Evolutionary conservation across 176 grass and related monocot genomes (phyloP), one percentile per base, ranked within the genome.

Genomic region (Pharus latifolius): DNA sequence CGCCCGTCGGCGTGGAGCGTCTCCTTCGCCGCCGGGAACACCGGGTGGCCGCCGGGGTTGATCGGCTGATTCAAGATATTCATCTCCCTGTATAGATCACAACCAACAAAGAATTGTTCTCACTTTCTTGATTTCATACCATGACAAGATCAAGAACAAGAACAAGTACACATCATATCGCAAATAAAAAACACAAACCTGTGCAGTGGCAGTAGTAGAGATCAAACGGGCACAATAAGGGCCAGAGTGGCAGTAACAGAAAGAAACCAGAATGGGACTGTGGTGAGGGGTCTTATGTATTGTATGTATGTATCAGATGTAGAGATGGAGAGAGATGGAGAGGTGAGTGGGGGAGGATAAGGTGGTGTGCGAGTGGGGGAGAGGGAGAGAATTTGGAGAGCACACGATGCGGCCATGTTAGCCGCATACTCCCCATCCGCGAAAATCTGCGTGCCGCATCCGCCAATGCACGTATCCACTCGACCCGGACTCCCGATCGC

Each of bases 31-130:
- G 72, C 50, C 53, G 75, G 49, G 70, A 88, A 75, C 52, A 65
- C 76, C 70, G 80, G 52, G 57, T 85, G 82, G 37, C 81, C 75
- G 16, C 62, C 61, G 5, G 65, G 63, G 82, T 40, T 63, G 61
- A 89, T 83, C 4, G 89, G 84, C 43, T 88, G 84, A 56, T 91
- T 88, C 54, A 91, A 58, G 75, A 91, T 88, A 77, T 77, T 94
- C 95, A 94, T 99, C 88, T 75, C 50, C 20, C 60, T 81, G 78
- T 69, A 74, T 0, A 7, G 28, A 28, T 17, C n/a, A n/a, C n/a
- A n/a, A n/a, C n/a, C n/a, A n/a, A n/a, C n/a, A n/a, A n/a, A n/a
- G n/a, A n/a, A n/a, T n/a, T n/a, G n/a, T n/a, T n/a, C n/a, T n/a
- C n/a, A n/a, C n/a, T n/a, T n/a, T n/a, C n/a, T n/a, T n/a, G 6